Evolutionary conservation across 2,329 filamentous ascomycete genomes (phyloP).

Genomic region (Cercospora berteroae): DNA sequence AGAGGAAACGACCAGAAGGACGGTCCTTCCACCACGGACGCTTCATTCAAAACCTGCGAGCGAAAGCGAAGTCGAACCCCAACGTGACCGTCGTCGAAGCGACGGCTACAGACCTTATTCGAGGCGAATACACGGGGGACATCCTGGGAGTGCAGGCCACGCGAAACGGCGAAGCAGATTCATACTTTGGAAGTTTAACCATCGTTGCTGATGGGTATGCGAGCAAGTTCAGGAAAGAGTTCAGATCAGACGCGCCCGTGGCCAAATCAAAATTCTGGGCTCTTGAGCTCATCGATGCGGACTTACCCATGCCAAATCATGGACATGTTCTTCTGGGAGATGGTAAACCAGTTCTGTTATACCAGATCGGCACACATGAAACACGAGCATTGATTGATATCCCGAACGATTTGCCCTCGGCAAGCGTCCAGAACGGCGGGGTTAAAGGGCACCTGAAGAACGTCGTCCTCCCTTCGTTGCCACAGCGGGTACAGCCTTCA

Average conservation of each 20-base stretch:
- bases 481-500: slow-evolving; percentile 66
- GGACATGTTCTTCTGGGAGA: slow-evolving; percentile 87
- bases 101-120: slow-evolving; percentile 74
- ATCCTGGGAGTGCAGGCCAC: slow-evolving; percentile 79
- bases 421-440: slow-evolving; percentile 71
- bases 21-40: slow-evolving; percentile 89
- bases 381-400: slow-evolving; percentile 88
- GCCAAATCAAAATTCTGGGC: slow-evolving; percentile 89
- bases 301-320: slow-evolving; percentile 70
- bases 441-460: slow-evolving; percentile 81
- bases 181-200: slow-evolving; percentile 83
- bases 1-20: slow-evolving; percentile 62
- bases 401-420: slow-evolving; percentile 71
- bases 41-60: slow-evolving; percentile 80
- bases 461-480: slow-evolving; percentile 74
- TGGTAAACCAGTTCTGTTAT: slow-evolving; percentile 77
- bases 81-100: slow-evolving; percentile 93
- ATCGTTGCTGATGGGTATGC: slow-evolving; percentile 90
- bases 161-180: slow-evolving; percentile 64
- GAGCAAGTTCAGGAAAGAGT: slow-evolving; percentile 83
- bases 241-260: slow-evolving; percentile 64
- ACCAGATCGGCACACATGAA: slow-evolving; percentile 95
- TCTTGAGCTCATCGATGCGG: slow-evolving; percentile 84
- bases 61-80: slow-evolving; percentile 68
- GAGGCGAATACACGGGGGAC: slow-evolving; percentile 64